Percentiles rank a stretch among this genome's conserved stretches.
phyloP scores from a whole-genome alignment of 768 basidiomycete species.

The Boletus pseudo-olivaceus region DNA sequence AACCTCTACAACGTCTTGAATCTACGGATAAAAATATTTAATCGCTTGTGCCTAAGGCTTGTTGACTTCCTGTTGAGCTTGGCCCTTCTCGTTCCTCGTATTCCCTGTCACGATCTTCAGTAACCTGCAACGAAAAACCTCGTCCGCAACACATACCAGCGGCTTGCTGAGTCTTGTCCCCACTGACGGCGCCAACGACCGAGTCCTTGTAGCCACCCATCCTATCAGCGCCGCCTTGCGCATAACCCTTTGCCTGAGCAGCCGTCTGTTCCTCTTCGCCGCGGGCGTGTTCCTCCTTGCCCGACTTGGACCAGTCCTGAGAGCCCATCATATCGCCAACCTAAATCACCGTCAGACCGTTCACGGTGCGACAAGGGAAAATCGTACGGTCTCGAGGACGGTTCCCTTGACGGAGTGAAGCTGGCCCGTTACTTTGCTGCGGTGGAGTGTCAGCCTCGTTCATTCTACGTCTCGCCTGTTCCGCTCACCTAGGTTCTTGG shows the following conservation, averaged over 20 bases:
- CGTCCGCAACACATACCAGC: conserved; percentile 34
- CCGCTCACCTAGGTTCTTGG: conserved; percentile 29
- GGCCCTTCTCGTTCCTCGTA: conserved; percentile 50
- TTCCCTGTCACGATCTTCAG: conserved; percentile 39
- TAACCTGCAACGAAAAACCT: fast-evolving
- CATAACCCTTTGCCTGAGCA: conserved; percentile 49
- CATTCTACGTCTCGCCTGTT: neutral
- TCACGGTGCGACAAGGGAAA: neutral
- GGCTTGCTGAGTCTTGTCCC: conserved; percentile 49
- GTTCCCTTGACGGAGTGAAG: conserved; percentile 39
- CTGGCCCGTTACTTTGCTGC: conserved; percentile 35
- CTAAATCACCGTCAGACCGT: conserved; percentile 3
- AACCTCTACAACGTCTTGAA: neutral
- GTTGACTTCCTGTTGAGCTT: conserved; percentile 52
- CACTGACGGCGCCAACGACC: conserved; percentile 52
- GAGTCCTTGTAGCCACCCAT: conserved; percentile 50
- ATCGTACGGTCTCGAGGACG: conserved; percentile 31
- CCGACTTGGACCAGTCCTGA: conserved; percentile 40
- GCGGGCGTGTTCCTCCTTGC: conserved; percentile 47
- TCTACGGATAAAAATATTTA: neutral
- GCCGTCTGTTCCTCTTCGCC: conserved; percentile 47
- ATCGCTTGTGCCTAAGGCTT: conserved; percentile 22
- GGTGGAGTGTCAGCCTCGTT: neutral
- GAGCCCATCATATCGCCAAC: conserved; percentile 44
- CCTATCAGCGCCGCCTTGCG: conserved; percentile 45